Conservation (phyloP, 129 eudicot genomes). For the Pulicaria dysenterica region DNA sequence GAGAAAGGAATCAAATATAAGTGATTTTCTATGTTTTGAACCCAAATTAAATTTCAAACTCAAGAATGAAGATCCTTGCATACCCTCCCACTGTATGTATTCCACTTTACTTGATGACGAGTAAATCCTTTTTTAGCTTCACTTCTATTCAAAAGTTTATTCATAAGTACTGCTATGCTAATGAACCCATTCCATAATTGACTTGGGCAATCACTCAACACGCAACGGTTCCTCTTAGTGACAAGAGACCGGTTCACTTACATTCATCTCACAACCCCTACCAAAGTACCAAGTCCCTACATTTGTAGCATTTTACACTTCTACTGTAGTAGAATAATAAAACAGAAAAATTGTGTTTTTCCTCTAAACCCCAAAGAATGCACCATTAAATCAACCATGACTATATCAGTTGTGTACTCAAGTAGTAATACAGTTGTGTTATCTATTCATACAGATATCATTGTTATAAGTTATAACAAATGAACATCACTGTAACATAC, state of each 20-base stretch:
- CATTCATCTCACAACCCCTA: neutral
- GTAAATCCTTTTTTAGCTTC: neutral
- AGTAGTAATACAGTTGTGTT: slow-evolving; percentile 21
- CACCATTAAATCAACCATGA: neutral
- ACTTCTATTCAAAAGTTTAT: neutral
- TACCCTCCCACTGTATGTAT: neutral
- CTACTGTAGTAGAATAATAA: neutral
- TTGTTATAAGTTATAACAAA: neutral
- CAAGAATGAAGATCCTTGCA: neutral
- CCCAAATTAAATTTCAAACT: neutral
- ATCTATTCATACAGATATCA: slow-evolving; percentile 23
- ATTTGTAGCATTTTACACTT: neutral
- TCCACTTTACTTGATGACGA: neutral
- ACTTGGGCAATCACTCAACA: too few relatives aligned
- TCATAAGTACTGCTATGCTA: neutral
- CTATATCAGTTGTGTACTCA: neutral
- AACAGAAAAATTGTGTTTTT: neutral
- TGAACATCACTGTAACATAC: slow-evolving; percentile 14
- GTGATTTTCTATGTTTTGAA: neutral
- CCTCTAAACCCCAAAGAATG: neutral
- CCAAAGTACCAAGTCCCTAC: neutral
- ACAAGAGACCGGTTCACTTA: slow-evolving; percentile 7
- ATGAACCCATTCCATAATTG: neutral
- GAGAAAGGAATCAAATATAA: too few relatives aligned
- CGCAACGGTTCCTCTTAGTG: neutral